Percentiles rank a stretch among this genome's conserved stretches.
These are phyloP conservation scores for Hura crepitans DNA, from an alignment of 441 rosid genomes.

Conservation along the genomic window DNA sequence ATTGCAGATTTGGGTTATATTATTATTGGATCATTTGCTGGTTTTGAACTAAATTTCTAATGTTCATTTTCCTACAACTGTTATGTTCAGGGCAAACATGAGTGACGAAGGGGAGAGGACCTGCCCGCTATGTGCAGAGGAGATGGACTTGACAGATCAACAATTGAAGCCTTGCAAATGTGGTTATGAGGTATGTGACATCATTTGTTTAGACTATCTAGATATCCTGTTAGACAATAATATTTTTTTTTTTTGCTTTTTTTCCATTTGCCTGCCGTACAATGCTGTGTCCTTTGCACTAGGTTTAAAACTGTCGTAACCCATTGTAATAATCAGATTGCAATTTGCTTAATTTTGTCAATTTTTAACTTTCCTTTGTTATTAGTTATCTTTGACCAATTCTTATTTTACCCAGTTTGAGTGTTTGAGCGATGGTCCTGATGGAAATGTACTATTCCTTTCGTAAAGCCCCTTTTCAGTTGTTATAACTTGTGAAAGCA, in stretches of 20 bases:
- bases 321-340: too few species aligned
- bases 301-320: not conserved
- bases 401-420: not conserved
- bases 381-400: not conserved
- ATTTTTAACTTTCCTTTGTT: too few species aligned
- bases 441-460: not conserved
- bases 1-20: not conserved
- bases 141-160: constrained; percentile 95
- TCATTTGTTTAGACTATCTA: not conserved
- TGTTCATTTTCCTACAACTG: not conserved
- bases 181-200: constrained; percentile 67
- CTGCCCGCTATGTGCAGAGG: constrained; percentile 89
- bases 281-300: not conserved
- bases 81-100: constrained; percentile 47
- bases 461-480: not conserved
- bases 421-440: not conserved
- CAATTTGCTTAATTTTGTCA: too few species aligned
- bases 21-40: not conserved
- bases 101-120: constrained; percentile 82
- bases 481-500: constrained; percentile 3
- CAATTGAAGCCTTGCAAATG: constrained; percentile 96
- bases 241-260: not conserved
- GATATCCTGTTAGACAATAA: not conserved
- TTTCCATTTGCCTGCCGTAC: too few species aligned
- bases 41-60: not conserved